Conservation (phyloP, 345 rosid species). For the Rhizophora mangle region DNA sequence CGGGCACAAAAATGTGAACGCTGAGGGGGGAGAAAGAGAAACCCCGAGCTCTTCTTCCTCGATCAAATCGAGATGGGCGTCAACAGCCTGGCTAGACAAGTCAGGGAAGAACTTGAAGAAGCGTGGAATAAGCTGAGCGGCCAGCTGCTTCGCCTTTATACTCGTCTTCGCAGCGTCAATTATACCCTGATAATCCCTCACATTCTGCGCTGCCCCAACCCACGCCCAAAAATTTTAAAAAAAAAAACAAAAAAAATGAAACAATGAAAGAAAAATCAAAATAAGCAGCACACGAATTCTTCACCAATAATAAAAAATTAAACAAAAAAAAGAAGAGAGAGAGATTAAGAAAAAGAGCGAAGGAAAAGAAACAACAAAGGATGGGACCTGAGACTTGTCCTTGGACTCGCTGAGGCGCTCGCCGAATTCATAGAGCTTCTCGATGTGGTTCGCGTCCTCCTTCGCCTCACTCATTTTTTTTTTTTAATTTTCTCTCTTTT, state of each 20-base stretch:
- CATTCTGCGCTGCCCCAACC: constrained; percentile 43
- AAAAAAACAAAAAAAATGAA: background rate
- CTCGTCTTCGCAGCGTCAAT: constrained; percentile 71
- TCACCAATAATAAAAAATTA: too few species aligned
- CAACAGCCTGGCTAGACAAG: constrained; percentile 58
- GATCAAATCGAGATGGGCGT: constrained; percentile 79
- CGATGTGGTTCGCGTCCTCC: constrained; percentile 75
- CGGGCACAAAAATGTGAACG: too few species aligned
- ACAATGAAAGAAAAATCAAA: background rate
- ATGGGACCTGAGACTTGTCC: constrained; percentile 83
- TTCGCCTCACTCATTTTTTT: constrained; percentile 54
- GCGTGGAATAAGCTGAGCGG: constrained; percentile 96
- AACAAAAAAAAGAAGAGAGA: constrained; percentile 35
- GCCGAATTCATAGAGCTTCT: constrained; percentile 95
- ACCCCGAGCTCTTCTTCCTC: constrained; percentile 96
- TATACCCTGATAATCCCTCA: constrained; percentile 82
- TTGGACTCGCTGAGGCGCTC: constrained; percentile 91
- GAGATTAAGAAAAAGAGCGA: constrained; percentile 25
- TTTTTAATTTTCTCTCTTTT: too few species aligned
- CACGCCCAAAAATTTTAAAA: background rate
- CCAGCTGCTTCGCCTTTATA: constrained; percentile 85
- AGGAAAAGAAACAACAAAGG: background rate
- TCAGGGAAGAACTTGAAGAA: constrained; percentile 95
- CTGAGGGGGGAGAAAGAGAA: constrained; percentile 14
- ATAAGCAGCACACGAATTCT: background rate